Evolutionary conservation across 1,284 basidiomycete genomes (phyloP), one percentile per base, ranked within the genome.

Genomic region (Moesziomyces parantarcticus): DNA sequence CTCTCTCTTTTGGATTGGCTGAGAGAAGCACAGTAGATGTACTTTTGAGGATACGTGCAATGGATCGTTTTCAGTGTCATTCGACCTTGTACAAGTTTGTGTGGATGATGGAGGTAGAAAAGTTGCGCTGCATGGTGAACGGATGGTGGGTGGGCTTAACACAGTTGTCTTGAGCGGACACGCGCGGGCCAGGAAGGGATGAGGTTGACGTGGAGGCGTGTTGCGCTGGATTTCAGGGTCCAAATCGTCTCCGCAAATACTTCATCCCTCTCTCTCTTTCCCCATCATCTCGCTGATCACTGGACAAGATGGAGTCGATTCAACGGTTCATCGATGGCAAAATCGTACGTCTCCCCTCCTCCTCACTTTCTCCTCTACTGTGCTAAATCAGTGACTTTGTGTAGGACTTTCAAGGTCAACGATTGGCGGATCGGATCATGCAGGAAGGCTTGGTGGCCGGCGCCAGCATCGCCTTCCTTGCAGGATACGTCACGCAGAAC

Each of bases 381-480:
- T 29, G n/a, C 14, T 50, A 1, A 16, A 20, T 5, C 5, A 5
- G 11, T 11, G 16, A 11, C 29, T 21, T 21, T 6, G 18, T 8
- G 5, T 26, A 75, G 72, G 72, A 75, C 57, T 75, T 75, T 49
- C 49, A 54, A 55, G 67, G 56, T 13, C 72, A 75, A 42, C 50
- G 66, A 5, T 49, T 75, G 0, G 41, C 43, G 7, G 72, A 75
- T 44, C 62, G 72, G 6, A 45, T 75, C 18, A 70, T 66, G 62
- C 72, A 75, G 40, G 66, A 75, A 48, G 48, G 43, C 9, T 56
- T 72, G 14, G 56, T 63, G 2, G n/a, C 44, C 11, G 50, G 49
- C 10, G 69, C 69, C 0, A 22, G 21, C 2, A 3, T 72, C 36
- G 43, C 63, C 3, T 72, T 72, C 43, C 23, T 66, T 2, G 40